These are phyloP conservation scores for Sporothrix brunneoviolacea DNA, from an alignment of 2,329 filamentous ascomycete species.

Conservation along the genomic window DNA sequence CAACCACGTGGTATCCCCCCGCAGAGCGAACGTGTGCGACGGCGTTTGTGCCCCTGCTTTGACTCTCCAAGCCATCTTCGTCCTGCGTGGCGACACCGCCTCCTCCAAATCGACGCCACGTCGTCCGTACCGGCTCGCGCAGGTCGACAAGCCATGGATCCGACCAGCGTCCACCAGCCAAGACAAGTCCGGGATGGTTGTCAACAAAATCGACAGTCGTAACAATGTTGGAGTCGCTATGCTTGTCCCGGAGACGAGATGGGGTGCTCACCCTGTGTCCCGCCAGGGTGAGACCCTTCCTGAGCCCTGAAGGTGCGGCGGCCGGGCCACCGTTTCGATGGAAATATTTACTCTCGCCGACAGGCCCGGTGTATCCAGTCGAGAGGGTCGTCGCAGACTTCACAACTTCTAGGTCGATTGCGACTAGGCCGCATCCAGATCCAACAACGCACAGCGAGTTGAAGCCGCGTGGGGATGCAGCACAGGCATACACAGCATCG, in stretches of 20 bases:
- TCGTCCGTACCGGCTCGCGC: conserved; percentile 27
- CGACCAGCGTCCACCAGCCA: conserved; percentile 44
- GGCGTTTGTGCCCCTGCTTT: not conserved
- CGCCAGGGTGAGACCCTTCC: not conserved
- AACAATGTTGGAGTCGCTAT: not conserved
- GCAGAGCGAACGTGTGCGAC: conserved; percentile 43
- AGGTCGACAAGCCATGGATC: conserved; percentile 40
- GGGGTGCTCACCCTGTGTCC: not conserved
- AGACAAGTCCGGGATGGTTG: conserved; percentile 35
- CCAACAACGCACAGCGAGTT: conserved; percentile 40
- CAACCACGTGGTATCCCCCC: conserved; percentile 43
- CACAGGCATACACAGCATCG: conserved; percentile 32
- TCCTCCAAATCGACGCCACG: conserved; percentile 6
- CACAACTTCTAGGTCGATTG: conserved; percentile 20
- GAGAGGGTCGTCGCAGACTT: not conserved
- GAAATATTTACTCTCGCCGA: too few species aligned
- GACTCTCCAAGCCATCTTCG: not conserved
- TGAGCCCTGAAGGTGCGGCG: too few species aligned
- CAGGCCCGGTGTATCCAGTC: too few species aligned
- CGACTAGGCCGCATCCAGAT: conserved; percentile 39
- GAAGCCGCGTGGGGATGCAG: conserved; percentile 35
- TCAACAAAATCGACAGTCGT: conserved; percentile 17
- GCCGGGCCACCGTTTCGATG: too few species aligned
- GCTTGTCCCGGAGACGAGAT: not conserved
- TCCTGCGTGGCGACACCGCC: not conserved